phyloP scores from a whole-genome alignment of 2,329 filamentous ascomycete species.

The Paecilomyces sp. region DNA sequence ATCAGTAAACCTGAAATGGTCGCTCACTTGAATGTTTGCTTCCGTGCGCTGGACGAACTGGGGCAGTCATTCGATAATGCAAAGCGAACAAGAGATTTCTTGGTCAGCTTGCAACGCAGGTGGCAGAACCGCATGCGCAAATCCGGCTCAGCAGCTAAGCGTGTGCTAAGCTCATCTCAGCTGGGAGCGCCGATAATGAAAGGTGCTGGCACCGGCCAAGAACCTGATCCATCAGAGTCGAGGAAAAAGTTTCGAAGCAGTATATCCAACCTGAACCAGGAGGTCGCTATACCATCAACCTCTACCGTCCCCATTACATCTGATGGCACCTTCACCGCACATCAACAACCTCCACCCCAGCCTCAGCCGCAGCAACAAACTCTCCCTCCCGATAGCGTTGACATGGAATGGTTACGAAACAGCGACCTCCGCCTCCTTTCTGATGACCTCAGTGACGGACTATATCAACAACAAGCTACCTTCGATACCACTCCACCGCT shows the following conservation, averaged over 20 bases:
- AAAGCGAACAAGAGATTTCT: conserved; percentile 31
- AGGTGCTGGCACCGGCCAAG: background rate
- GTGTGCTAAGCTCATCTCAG: conserved; percentile 16
- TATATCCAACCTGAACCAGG: background rate
- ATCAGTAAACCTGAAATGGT: conserved; percentile 15
- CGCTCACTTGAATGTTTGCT: conserved; percentile 33
- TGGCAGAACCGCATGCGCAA: conserved; percentile 31
- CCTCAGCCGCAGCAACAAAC: background rate
- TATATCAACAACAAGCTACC: background rate
- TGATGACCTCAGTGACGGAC: background rate
- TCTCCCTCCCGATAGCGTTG: background rate
- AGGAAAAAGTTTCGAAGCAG: background rate
- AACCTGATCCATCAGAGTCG: background rate
- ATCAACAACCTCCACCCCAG: background rate
- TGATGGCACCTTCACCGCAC: background rate
- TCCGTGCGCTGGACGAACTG: conserved; percentile 35
- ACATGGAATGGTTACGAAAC: background rate
- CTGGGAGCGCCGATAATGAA: background rate
- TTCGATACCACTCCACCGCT: background rate
- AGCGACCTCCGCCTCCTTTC: background rate
- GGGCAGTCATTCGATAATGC: conserved; percentile 35
- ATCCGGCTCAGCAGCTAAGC: conserved; percentile 19
- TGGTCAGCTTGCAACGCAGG: conserved; percentile 30
- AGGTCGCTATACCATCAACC: background rate
- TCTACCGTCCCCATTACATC: background rate